Base-by-base conservation (phyloP, 441 rosid genomes). In the Corymbia calophylla region DNA sequence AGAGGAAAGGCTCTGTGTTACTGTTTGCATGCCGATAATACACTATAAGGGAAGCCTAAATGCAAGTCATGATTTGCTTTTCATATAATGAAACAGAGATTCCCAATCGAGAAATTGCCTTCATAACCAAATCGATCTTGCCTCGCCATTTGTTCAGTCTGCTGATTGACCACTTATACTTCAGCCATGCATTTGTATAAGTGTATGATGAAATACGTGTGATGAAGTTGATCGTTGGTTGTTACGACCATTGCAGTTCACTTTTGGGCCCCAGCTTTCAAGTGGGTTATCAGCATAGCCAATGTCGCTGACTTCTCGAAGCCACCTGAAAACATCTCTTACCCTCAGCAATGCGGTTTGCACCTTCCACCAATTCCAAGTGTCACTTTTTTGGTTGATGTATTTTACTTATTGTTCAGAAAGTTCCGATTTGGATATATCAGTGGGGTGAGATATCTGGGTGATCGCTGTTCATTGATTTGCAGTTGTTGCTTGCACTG, bases 201-300 rank as follows among this genome's bases (percentile, higher is more conserved):
- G 87, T 89, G 56, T 19, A 47, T 86, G 49, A n/a, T 29, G 73
- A 44, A n/a, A 58, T 54, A 0, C 39, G 29, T 21, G 51, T 73
- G 53, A 35, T 62, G 53, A 35, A 29, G 19, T 53, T n/a, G 35
- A 14, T 49, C 44, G 27, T 48, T 66, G 53, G 1, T 11, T 55
- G 23, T 53, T 82, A 31, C 29, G 49, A 68, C 51, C 51, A 53
- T 12, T 89, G 90, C 96, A 97, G 99, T 97, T 92, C 99, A 97
- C 91, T 97, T 97, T 88, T 97, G 99, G 98, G 99, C 97, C 8
- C 99, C 99, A 0, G 95, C 99, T 32, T 97, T 97, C 89, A 97
- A 97, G 91, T 97, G 99, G 99, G 99, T 98, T 53, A 97, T 97
- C 92, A 97, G 97, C 93, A 94, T 97, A 47, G 99, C 99, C 53